Percentiles rank a stretch among this genome's conserved stretches.
phyloP scores from a whole-genome alignment of 768 basidiomycete species.

The Mycena vitilis region DNA sequence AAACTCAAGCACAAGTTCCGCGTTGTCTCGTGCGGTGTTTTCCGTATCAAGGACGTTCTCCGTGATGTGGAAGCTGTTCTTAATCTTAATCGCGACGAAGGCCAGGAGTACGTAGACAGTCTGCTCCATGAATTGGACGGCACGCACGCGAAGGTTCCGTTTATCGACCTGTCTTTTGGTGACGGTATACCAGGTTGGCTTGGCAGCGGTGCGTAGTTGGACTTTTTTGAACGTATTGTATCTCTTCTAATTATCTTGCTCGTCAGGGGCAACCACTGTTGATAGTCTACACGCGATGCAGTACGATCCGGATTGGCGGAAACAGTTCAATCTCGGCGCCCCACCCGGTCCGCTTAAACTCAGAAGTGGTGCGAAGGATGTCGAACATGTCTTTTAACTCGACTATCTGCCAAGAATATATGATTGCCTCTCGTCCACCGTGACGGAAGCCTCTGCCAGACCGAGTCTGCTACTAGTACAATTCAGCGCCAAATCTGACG shows the following conservation, averaged over 20 bases:
- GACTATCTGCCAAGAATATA: no score
- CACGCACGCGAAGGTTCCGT: neutral
- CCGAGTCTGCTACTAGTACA: no score
- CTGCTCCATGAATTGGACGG: conserved; percentile 27
- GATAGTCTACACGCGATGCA: conserved; percentile 6
- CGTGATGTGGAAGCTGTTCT: conserved; percentile 38
- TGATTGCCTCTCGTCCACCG: no score
- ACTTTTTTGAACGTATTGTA: neutral
- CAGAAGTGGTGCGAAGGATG: conserved; percentile 32
- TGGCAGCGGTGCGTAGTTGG: conserved; percentile 5
- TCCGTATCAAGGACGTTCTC: conserved; percentile 39
- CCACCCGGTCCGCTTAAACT: conserved; percentile 29
- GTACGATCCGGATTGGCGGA: conserved; percentile 39
- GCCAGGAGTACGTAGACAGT: conserved; percentile 35
- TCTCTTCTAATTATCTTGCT: neutral
- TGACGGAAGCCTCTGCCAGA: no score
- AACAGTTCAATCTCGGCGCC: conserved; percentile 31
- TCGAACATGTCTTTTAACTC: conserved; percentile 33
- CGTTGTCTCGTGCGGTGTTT: conserved; percentile 38
- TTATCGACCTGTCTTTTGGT: conserved; percentile 16
- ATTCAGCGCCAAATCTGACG: no score
- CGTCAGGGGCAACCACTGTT: neutral
- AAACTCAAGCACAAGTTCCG: conserved; percentile 39
- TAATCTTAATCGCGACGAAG: conserved; percentile 37
- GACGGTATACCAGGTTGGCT: conserved; percentile 13